These are phyloP conservation scores for Ettlia oleoabundans DNA, from an alignment of 139 green algal genomes.

Conservation along the genomic window DNA sequence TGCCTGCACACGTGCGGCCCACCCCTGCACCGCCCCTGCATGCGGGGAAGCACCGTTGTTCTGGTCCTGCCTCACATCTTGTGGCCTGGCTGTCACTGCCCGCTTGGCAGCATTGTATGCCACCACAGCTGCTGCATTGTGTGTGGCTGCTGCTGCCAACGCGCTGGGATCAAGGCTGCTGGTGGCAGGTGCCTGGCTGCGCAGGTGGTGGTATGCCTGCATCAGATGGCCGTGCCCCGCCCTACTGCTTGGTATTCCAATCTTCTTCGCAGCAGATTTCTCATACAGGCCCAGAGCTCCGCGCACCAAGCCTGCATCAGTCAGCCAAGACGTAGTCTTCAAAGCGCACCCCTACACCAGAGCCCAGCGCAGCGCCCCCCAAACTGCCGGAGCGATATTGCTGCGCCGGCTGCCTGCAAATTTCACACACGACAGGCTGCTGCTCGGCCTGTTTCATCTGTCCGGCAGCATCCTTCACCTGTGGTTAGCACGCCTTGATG, in stretches of 20 bases:
- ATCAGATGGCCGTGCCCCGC: conserved; percentile 25
- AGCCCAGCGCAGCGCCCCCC: too few species aligned
- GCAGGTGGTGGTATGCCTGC: conserved; percentile 35
- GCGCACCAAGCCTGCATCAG: conserved; percentile 44
- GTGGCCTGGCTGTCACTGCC: not conserved
- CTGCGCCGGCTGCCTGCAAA: too few species aligned
- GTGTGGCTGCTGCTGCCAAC: not conserved
- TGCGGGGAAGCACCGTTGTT: too few species aligned
- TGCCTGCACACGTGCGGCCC: not conserved
- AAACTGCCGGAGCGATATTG: too few species aligned
- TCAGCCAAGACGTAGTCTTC: too few species aligned
- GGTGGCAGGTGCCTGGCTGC: not conserved
- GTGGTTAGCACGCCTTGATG: conserved; percentile 71
- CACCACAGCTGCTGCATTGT: conserved; percentile 24
- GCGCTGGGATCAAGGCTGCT: conserved; percentile 1
- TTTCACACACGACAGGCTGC: too few species aligned
- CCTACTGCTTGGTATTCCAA: conserved; percentile 44
- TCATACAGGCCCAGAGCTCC: conserved; percentile 71
- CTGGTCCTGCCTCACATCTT: not conserved
- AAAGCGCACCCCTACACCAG: too few species aligned
- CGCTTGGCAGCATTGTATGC: conserved; percentile 23
- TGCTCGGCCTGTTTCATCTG: too few species aligned
- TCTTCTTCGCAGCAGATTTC: conserved; percentile 31
- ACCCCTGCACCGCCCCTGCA: not conserved
- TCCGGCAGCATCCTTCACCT: not conserved